These are phyloP conservation scores for Eragrostis curvula DNA, from an alignment of 176 grass and related monocot genomes.

Conservation along the genomic window DNA sequence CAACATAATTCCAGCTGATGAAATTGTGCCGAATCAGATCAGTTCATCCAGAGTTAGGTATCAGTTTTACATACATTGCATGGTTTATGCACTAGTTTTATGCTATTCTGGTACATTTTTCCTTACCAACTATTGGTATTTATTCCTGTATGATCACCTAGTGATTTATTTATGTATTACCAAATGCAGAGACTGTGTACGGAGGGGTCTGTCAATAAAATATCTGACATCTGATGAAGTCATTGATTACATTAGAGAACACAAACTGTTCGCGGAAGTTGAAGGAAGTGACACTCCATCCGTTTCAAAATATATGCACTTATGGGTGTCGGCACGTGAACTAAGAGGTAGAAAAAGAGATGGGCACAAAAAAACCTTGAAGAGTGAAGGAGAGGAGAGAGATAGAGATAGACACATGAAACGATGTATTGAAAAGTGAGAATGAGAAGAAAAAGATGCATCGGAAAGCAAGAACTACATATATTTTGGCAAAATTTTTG, in stretches of 20 bases:
- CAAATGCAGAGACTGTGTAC: conserved; percentile 63
- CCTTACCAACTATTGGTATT: neutral
- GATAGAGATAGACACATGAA: too few species aligned
- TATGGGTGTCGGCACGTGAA: too few species aligned
- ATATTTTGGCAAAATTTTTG: too few species aligned
- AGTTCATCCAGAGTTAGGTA: conserved; percentile 97
- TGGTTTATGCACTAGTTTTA: neutral
- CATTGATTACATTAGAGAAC: conserved; percentile 74
- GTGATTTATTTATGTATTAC: neutral
- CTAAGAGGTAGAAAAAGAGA: too few species aligned
- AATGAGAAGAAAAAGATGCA: too few species aligned
- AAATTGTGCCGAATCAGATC: conserved; percentile 92
- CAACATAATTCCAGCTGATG: conserved; percentile 76
- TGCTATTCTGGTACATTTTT: neutral
- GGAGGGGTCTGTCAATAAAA: conserved; percentile 64
- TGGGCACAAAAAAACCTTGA: too few species aligned
- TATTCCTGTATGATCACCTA: too few species aligned
- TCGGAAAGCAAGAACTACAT: too few species aligned
- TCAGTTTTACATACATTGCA: neutral
- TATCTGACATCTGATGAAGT: conserved; percentile 86
- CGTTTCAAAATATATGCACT: too few species aligned
- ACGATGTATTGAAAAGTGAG: too few species aligned
- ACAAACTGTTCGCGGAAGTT: conserved; percentile 53
- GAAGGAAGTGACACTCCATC: too few species aligned
- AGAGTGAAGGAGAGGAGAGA: too few species aligned